phyloP scores from a whole-genome alignment of 331 rosid genomes.

The Spiraea crenata region DNA sequence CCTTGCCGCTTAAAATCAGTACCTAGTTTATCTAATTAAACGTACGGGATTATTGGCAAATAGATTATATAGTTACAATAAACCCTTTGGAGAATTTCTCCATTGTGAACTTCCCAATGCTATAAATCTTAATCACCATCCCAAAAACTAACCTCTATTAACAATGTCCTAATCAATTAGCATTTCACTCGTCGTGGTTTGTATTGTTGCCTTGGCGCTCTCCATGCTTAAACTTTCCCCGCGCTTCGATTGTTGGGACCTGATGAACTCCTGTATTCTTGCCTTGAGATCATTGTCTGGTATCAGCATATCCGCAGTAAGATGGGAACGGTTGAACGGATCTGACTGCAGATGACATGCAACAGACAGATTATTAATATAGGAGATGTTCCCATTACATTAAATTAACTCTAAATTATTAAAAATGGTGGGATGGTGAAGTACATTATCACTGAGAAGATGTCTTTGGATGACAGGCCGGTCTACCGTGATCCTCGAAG shows the following conservation, averaged over 20 bases:
- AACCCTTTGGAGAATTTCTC: not conserved
- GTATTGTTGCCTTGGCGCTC: constrained; percentile 66
- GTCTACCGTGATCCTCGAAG: constrained; percentile 86
- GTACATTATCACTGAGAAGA: constrained; percentile 90
- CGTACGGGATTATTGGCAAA: not conserved
- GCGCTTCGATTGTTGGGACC: constrained; percentile 59
- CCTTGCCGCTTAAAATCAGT: no score
- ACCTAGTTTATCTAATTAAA: not conserved
- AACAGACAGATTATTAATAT: constrained; percentile 19
- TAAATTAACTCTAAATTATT: not conserved
- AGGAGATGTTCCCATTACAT: no score
- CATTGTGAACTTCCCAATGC: not conserved
- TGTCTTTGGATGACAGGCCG: constrained; percentile 96
- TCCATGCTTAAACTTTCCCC: constrained; percentile 46
- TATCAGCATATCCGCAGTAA: constrained; percentile 81
- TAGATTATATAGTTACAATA: constrained; percentile 14
- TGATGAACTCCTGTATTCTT: constrained; percentile 74
- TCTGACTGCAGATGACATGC: constrained; percentile 61
- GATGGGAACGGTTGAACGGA: constrained; percentile 97
- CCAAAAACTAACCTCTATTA: constrained; percentile 2
- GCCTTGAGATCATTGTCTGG: constrained; percentile 67
- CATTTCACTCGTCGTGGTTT: constrained; percentile 73
- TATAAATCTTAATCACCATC: not conserved
- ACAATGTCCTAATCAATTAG: constrained; percentile 55
- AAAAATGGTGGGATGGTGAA: not conserved